phyloP scores from a whole-genome alignment of 2,329 filamentous ascomycete genomes.

The Monosporascus sp. region DNA sequence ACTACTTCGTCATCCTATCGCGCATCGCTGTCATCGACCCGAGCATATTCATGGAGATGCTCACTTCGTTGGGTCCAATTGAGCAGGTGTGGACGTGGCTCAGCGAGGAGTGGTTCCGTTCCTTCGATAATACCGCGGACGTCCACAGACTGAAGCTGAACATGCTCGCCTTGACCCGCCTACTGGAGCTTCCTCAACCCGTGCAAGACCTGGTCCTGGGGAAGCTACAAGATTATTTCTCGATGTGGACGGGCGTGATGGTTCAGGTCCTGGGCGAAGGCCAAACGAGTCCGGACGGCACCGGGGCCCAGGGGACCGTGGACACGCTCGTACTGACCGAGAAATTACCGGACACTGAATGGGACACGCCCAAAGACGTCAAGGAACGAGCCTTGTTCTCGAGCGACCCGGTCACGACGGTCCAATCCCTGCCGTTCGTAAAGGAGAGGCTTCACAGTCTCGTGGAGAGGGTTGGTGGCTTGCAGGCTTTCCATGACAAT shows the following conservation, averaged over 20 bases:
- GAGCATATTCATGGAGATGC: constrained; percentile 56
- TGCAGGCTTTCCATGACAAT: constrained; percentile 59
- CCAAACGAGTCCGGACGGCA: constrained; percentile 21
- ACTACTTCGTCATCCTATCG: constrained; percentile 80
- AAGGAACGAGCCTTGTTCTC: constrained; percentile 47
- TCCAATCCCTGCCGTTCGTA: constrained; percentile 61
- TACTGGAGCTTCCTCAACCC: constrained; percentile 59
- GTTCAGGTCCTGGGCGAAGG: constrained; percentile 58
- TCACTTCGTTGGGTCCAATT: constrained; percentile 41
- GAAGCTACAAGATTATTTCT: constrained; percentile 67
- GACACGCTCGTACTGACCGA: constrained; percentile 48
- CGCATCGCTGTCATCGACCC: constrained; percentile 73
- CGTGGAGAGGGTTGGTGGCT: constrained; percentile 57
- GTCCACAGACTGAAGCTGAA: constrained; percentile 65
- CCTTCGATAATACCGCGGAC: constrained; percentile 64
- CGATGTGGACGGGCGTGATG: constrained; percentile 69
- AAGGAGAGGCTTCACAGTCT: constrained; percentile 54
- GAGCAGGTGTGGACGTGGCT: constrained; percentile 57
- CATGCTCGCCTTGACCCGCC: constrained; percentile 64
- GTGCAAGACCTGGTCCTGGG: constrained; percentile 53
- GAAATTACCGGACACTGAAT: constrained; percentile 39
- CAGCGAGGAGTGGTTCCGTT: constrained; percentile 59
- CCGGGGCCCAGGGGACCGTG: constrained; percentile 26
- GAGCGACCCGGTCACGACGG: constrained; percentile 62
- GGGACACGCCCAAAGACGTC: constrained; percentile 51